These are phyloP conservation scores for Lactifluus hygrophoroides DNA, from an alignment of 768 basidiomycete species.

Conservation along the genomic window DNA sequence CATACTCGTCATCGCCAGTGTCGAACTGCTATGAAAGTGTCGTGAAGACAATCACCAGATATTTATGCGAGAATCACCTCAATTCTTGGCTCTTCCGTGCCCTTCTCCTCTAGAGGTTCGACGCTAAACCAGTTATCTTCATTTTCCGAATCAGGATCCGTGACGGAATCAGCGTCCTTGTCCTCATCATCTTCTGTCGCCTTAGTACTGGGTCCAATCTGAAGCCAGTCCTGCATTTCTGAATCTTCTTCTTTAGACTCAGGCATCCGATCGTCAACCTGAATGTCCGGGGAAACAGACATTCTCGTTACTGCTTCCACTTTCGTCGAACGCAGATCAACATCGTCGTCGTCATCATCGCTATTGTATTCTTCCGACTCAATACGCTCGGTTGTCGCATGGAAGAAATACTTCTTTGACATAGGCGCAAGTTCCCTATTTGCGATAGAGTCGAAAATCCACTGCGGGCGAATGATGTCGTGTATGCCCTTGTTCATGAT, in stretches of 20 bases:
- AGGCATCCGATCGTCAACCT: neutral
- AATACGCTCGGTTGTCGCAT: conserved; percentile 48
- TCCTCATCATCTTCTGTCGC: conserved; percentile 26
- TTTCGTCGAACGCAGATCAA: neutral
- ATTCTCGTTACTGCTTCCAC: neutral
- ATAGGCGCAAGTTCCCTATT: conserved; percentile 49
- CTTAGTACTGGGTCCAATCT: conserved; percentile 26
- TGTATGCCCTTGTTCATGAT: conserved; percentile 60
- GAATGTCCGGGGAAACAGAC: neutral
- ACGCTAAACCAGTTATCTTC: conserved; percentile 39
- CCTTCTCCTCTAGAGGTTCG: conserved; percentile 9
- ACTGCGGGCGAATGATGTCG: conserved; percentile 72
- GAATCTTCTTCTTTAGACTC: conserved; percentile 30
- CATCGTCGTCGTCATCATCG: conserved; percentile 1
- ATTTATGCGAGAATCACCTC: conserved; percentile 1
- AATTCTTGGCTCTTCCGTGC: neutral
- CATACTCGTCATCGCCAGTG: conserved; percentile 2
- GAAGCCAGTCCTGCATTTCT: conserved; percentile 17
- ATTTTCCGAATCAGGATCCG: conserved; percentile 63
- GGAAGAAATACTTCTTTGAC: conserved; percentile 73
- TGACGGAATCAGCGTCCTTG: conserved; percentile 38
- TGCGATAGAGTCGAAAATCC: conserved; percentile 75
- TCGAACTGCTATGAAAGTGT: neutral
- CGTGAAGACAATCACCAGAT: neutral
- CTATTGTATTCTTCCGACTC: conserved; percentile 42